Base-by-base conservation (phyloP, 2,329 filamentous ascomycete genomes). In the Colletotrichum destructivum region DNA sequence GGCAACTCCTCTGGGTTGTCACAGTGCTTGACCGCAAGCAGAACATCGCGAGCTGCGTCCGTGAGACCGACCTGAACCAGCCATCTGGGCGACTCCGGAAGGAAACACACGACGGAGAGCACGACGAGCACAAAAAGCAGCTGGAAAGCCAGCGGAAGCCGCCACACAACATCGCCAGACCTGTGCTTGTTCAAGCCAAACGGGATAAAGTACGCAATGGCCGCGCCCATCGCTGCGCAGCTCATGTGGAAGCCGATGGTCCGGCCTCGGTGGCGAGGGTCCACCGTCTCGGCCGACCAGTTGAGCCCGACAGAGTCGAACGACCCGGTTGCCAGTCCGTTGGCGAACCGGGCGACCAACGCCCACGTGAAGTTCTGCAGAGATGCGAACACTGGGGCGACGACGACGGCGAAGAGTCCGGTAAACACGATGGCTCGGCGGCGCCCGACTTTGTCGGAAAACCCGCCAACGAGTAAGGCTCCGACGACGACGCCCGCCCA, bases 301-400 rank as follows among this genome's bases (percentile, higher is more conserved):
- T 62, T 62, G 21, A 62, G 59, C 12, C 59, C 59, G 15, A 62
- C 59, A 51, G 59, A 62, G 44, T 62, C 59, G 40, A 62, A 46
- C 12, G 59, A 46, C 16, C 59, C 59, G 16, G 42, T 47, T 26
- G 59, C 59, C 18, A 44, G 44, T 11, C 59, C 59, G 15, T 62
- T 62, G 23, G 31, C n/a, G 9, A 62, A 47, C 21, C 59, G 59
- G 12, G 31, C 4, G 40, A 42, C 26, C 35, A 56, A 35, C 0
- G n/a, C 52, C 52, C 52, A 56, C 21, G 52, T 31, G 52, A 56
- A 56, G 52, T 35, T 35, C 26, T 56, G 52, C n/a, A 56, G 26
- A 56, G 52, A 56, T 56, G 52, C 52, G 52, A 56, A 31, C n/a
- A 56, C 35, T 16, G 52, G 52, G 52, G 38, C 3, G 52, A 56